Percentiles rank a stretch among this genome's conserved stretches.
phyloP scores from a whole-genome alignment of 495 filamentous ascomycete species.

The Tuber indicum region DNA sequence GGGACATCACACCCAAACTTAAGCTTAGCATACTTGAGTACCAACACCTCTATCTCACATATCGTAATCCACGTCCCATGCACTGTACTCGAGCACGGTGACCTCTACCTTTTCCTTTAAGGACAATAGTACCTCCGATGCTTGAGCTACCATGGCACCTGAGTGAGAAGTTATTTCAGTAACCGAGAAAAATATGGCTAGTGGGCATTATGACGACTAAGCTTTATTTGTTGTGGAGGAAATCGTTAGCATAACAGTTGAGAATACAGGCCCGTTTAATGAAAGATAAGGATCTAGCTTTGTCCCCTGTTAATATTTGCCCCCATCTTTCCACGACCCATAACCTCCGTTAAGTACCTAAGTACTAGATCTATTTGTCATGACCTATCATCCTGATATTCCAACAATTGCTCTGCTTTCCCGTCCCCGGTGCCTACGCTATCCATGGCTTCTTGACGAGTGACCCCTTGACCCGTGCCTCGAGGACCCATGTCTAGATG shows the following conservation, averaged over 20 bases:
- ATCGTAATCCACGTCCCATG: neutral
- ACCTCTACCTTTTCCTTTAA: neutral
- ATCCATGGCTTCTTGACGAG: neutral
- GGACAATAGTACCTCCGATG: neutral
- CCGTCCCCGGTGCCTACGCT: neutral
- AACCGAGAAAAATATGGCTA: neutral
- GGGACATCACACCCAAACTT: neutral
- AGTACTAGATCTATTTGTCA: neutral
- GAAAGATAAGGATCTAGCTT: neutral
- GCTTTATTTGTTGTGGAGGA: neutral
- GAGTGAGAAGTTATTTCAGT: neutral
- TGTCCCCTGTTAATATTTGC: neutral
- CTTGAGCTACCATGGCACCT: neutral
- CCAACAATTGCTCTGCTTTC: conserved; percentile 8
- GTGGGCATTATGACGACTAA: neutral
- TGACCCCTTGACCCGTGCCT: conserved; percentile 6
- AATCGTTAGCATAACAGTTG: neutral
- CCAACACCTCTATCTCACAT: neutral
- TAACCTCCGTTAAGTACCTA: neutral
- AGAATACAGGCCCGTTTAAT: neutral
- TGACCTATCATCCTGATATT: conserved; percentile 9
- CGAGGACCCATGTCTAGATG: conserved; percentile 7
- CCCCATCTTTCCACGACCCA: neutral
- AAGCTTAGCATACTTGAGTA: neutral
- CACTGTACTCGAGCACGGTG: too few species aligned